These are phyloP conservation scores for Sporothrix inflata DNA, from an alignment of 2,329 filamentous ascomycete species.

Conservation along the genomic window DNA sequence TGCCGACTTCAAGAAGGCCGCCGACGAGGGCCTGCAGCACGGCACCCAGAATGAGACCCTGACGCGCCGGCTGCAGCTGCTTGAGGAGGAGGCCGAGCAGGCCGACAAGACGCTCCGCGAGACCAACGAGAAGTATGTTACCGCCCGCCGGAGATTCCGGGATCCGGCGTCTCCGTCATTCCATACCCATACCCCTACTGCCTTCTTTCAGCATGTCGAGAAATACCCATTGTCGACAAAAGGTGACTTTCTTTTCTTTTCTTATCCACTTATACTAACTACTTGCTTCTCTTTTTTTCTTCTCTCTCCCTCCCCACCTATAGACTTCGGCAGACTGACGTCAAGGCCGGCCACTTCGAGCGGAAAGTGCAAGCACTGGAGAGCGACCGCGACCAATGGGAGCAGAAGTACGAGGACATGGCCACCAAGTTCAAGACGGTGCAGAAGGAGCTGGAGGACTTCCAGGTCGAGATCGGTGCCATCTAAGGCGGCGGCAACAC, in stretches of 20 bases:
- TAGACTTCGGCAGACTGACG: constrained; percentile 97
- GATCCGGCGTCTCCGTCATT: constrained; percentile 5
- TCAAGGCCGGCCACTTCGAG: constrained; percentile 99
- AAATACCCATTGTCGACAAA: constrained; percentile 28
- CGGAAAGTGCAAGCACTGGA: constrained; percentile 98
- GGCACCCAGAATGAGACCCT: constrained; percentile 90
- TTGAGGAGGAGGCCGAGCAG: constrained; percentile 97
- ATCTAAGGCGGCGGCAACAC: constrained; percentile 62
- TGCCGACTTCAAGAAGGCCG: constrained; percentile 85
- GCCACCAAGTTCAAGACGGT: constrained; percentile 80
- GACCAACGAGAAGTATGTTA: constrained; percentile 93
- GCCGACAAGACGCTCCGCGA: constrained; percentile 95
- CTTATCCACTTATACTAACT: constrained; percentile 2
- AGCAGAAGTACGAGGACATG: constrained; percentile 98
- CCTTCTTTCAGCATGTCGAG: constrained; percentile 29
- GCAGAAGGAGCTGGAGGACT: constrained; percentile 89
- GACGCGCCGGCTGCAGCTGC: constrained; percentile 87
- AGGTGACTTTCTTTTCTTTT: constrained; percentile 30
- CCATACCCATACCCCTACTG: neutral
- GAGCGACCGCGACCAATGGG: constrained; percentile 89
- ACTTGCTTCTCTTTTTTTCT: constrained; percentile 18
- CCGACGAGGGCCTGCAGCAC: constrained; percentile 79
- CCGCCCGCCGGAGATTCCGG: constrained; percentile 19
- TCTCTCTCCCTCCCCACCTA: constrained; percentile 23
- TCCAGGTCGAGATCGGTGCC: constrained; percentile 89